Evolutionary conservation across 1,284 basidiomycete species (phyloP).

Genomic region (Ganoderma lingzhi): DNA sequence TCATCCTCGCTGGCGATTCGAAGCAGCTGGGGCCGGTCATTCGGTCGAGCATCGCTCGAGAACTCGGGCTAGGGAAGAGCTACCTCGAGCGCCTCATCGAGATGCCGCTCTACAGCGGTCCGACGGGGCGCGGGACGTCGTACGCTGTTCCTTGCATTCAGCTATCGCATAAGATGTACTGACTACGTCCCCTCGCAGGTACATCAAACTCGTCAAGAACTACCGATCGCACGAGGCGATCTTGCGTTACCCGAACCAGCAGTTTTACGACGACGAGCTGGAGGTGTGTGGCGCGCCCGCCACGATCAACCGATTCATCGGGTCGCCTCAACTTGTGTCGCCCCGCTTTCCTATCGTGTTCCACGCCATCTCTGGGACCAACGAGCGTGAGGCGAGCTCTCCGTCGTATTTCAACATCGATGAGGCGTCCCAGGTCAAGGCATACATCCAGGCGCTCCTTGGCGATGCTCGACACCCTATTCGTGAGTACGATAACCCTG

Average conservation of each 20-base stretch:
- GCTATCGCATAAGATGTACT: neutral
- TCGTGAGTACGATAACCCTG: slow-evolving; percentile 14
- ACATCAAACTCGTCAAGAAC: slow-evolving; percentile 61
- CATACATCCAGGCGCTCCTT: slow-evolving; percentile 46
- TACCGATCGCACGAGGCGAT: slow-evolving; percentile 66
- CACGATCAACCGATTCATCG: slow-evolving; percentile 45
- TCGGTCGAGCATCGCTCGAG: slow-evolving; percentile 52
- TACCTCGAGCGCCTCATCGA: slow-evolving; percentile 63
- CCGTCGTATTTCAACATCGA: slow-evolving; percentile 59
- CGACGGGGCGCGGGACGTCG: slow-evolving; percentile 45
- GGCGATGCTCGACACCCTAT: slow-evolving; percentile 21
- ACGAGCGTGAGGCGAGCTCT: slow-evolving; percentile 51
- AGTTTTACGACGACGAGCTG: slow-evolving; percentile 62
- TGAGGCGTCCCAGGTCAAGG: slow-evolving; percentile 51
- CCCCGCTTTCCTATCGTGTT: slow-evolving; percentile 56
- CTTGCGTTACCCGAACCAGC: slow-evolving; percentile 62
- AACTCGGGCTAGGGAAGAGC: slow-evolving; percentile 56
- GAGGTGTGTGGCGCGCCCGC: slow-evolving; percentile 49
- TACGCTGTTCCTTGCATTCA: slow-evolving; percentile 31
- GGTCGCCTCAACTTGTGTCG: slow-evolving; percentile 30
- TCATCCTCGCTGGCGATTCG: slow-evolving; percentile 65
- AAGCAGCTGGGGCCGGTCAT: slow-evolving; percentile 68
- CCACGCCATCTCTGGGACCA: slow-evolving; percentile 52
- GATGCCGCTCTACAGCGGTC: slow-evolving; percentile 48
- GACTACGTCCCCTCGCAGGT: slow-evolving; percentile 38